Evolutionary conservation across 371 early-diverging fungal species (phyloP), one percentile per base, ranked within the genome.

Genomic region (Rhizopus arrhizus): DNA sequence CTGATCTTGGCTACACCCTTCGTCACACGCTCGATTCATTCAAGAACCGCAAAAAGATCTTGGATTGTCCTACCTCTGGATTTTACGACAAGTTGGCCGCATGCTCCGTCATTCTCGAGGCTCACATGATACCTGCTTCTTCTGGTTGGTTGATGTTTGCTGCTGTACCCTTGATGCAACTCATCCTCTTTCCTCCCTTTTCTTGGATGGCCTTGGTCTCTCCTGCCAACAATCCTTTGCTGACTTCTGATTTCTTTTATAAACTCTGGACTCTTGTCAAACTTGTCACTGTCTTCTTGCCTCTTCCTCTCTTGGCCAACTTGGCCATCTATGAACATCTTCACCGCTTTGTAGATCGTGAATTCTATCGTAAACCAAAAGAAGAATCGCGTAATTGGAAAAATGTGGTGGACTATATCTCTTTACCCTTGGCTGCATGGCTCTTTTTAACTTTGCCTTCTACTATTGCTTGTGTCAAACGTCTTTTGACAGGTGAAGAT

Each of bases 121-220:
- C 81, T 35, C 81, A 81, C 62, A 72, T 81, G 73, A 76, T 81
- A 57, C 78, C 78, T 49, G 69, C 64, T 45, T 73, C 77, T 13
- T 78, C 81, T 31, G 81, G 80, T 47, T 81, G 81, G 81, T 66
- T 81, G 35, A 81, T 81, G 81, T 76, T 81, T 72, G 79, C 79
- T 4, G 78, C 79, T n/a, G 75, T 81, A 5, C 81, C 81, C 31
- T 49, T 81, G 50, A 77, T 73, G 75, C 78, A 81, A 55, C 70
- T 79, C 43, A 70, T 79, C 49, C 50, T 80, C n/a, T 77, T 74
- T 46, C 77, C 77, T 22, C 67, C 80, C 34, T 69, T 69, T 47
- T 63, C 77, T 8, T 64, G 68, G 52, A 45, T 77, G 11, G 68
- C 68, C 5, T 57, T 69, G 41, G 69, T 77, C 49, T 69, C 70